A percentile compares a stretch with the other conserved stretches of the same genome.
Evolutionary conservation across 805 yeast genomes (phyloP).

Genomic region (Groenewaldozyma tartarivorans): DNA sequence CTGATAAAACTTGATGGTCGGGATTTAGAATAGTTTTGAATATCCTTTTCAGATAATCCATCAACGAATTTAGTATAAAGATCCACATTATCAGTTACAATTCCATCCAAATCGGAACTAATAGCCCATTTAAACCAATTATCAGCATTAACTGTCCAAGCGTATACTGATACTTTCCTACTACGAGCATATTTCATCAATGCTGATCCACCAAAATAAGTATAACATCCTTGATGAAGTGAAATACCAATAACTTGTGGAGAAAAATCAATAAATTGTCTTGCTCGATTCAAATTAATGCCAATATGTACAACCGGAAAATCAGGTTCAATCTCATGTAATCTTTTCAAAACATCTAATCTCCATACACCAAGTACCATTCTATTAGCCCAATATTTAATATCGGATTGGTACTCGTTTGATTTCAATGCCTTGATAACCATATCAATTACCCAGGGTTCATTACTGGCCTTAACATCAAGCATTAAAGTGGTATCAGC

Average conservation of each 20-base stretch:
- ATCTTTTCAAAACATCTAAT: slow-evolving; percentile 36
- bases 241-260: slow-evolving; percentile 52
- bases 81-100: slow-evolving; percentile 32
- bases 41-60: slow-evolving; percentile 8
- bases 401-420: slow-evolving; percentile 31
- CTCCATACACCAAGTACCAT: slow-evolving; percentile 48
- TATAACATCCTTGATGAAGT: slow-evolving; percentile 35
- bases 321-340: slow-evolving; percentile 29
- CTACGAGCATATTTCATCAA: slow-evolving; percentile 26
- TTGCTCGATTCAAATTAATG: slow-evolving; percentile 28
- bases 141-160: slow-evolving; percentile 45
- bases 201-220: slow-evolving; percentile 26
- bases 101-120: slow-evolving; percentile 29
- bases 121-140: slow-evolving; percentile 31
- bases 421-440: slow-evolving; percentile 29
- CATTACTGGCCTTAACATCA: slow-evolving; percentile 42
- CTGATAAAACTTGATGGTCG: slow-evolving; percentile 8
- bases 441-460: slow-evolving; percentile 34
- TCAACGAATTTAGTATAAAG: slow-evolving; percentile 7
- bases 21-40: slow-evolving; percentile 8
- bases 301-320: slow-evolving; percentile 30
- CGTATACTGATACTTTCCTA: slow-evolving; percentile 31
- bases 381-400: slow-evolving; percentile 35
- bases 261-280: slow-evolving; percentile 32
- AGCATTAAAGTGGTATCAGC: slow-evolving; percentile 33